Evolutionary conservation across 2,329 filamentous ascomycete genomes (phyloP), one percentile per base, ranked within the genome.

Genomic region (Alternaria sp.): DNA sequence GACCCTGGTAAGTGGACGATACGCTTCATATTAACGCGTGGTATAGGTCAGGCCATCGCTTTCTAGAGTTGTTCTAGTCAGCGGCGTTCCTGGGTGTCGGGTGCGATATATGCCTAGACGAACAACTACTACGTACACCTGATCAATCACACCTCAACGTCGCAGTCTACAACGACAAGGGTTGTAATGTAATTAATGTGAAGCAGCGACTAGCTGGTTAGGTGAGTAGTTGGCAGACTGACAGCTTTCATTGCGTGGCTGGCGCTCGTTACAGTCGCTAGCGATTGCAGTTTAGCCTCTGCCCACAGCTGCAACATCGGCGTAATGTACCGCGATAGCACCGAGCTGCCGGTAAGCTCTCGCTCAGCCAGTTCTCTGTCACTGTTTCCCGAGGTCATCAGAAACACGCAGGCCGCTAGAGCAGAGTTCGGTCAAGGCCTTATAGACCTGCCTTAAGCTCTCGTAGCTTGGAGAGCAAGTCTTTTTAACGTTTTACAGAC

Each of bases 271-370:
- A 40, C 30, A 0, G 13, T 32, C 30, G 30, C 30, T 32, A 32
- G 13, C 30, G 30, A 32, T 32, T 32, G 30, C 30, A 32, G 30
- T 32, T 32, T 15, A 7, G 6, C 30, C 30, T 6, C 30, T 32
- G 30, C 30, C 13, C 30, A 32, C 30, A 32, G 30, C 30, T 32
- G 30, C 30, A 32, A 32, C 30, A 15, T 32, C 30, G 32, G 28
- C 50, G 28, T 53, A 53, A 53, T 53, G 17, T 53, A 53, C 50
- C 50, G 50, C 28, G 28, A 53, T 53, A 53, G 7, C 17, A 53
- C 50, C 50, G 50, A 53, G 28, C 10, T 53, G 28, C 50, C 50
- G 28, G 28, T 53, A 53, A 36, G 50, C 50, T 53, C 28, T 36
- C 50, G 28, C 50, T 53, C 28, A 53, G 50, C 30, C 28, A 26